Percentiles rank a stretch among this genome's conserved stretches.
These are phyloP conservation scores for Paecilomyces sp. DNA, from an alignment of 2,329 filamentous ascomycete species.

Conservation along the genomic window DNA sequence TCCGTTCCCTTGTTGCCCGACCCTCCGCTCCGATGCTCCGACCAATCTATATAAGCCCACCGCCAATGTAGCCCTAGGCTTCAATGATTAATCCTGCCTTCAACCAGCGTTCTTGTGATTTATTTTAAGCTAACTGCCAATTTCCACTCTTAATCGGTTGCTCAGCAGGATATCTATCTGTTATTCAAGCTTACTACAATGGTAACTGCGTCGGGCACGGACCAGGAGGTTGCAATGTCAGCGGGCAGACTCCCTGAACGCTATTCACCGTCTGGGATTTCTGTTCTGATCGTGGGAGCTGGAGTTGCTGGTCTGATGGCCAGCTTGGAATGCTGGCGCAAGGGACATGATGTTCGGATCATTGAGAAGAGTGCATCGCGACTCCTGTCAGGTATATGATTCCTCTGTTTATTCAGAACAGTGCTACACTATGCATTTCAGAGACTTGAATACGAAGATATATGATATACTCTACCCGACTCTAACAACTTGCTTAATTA, in stretches of 20 bases:
- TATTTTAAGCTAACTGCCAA: not conserved
- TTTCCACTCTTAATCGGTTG: not conserved
- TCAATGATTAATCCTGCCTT: not conserved
- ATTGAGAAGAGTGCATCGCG: constrained; percentile 9
- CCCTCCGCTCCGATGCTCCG: not conserved
- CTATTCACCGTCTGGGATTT: constrained; percentile 10
- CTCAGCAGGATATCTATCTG: not conserved
- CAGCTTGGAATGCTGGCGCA: constrained; percentile 20
- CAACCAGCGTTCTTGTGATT: not conserved
- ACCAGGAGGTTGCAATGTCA: not conserved
- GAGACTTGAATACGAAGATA: not conserved
- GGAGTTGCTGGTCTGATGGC: constrained; percentile 20
- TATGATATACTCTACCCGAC: not conserved
- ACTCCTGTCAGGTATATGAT: not conserved
- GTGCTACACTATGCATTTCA: not conserved
- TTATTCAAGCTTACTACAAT: not conserved
- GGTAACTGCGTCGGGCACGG: not conserved
- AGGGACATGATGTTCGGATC: constrained; percentile 20
- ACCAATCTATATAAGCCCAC: not conserved
- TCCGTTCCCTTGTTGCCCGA: not conserved
- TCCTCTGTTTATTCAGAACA: not conserved
- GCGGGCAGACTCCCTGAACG: not conserved
- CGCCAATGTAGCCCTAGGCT: not conserved
- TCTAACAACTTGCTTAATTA: constrained; percentile 2
- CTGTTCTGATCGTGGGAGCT: constrained; percentile 17